phyloP scores from a whole-genome alignment of 768 basidiomycete genomes.

The Mycena olivaceomarginata region DNA sequence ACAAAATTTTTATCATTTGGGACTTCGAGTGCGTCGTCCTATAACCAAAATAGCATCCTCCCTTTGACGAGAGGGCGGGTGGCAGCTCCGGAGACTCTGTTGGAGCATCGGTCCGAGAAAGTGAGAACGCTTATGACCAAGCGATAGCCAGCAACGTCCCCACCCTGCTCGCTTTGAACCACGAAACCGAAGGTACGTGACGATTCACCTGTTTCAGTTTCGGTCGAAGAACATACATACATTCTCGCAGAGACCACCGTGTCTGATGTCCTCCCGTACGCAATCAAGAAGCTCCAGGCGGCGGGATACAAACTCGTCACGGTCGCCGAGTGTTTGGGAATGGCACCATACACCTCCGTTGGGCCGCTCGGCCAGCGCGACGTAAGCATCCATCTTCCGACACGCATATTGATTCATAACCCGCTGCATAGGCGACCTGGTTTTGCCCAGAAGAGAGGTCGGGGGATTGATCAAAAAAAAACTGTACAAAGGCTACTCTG shows the following conservation, averaged over 20 bases:
- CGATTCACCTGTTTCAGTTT: background rate
- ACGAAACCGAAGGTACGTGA: slow-evolving; percentile 33
- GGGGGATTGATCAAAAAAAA: too few relatives aligned
- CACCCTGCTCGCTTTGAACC: slow-evolving; percentile 60
- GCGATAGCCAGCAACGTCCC: slow-evolving; percentile 54
- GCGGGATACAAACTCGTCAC: slow-evolving; percentile 49
- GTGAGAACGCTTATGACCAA: slow-evolving; percentile 54
- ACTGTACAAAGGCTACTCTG: too few relatives aligned
- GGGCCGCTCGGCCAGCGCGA: slow-evolving; percentile 18
- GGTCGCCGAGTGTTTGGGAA: slow-evolving; percentile 48
- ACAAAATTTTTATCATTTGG: slow-evolving; percentile 52
- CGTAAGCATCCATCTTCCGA: background rate
- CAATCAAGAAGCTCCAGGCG: slow-evolving; percentile 43
- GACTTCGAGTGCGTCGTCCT: slow-evolving; percentile 54
- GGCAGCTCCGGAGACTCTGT: slow-evolving; percentile 62
- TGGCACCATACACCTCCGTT: slow-evolving; percentile 15
- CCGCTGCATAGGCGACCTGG: slow-evolving; percentile 11
- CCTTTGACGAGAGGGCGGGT: background rate
- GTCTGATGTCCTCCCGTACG: slow-evolving; percentile 42
- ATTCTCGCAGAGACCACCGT: slow-evolving; percentile 30
- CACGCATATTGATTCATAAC: background rate
- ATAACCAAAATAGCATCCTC: background rate
- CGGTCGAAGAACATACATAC: background rate
- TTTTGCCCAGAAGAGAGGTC: slow-evolving; percentile 17
- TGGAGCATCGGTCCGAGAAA: slow-evolving; percentile 58